Evolutionary conservation across 805 yeast species (phyloP).

Genomic region (Starmerella potacharoeniae): DNA sequence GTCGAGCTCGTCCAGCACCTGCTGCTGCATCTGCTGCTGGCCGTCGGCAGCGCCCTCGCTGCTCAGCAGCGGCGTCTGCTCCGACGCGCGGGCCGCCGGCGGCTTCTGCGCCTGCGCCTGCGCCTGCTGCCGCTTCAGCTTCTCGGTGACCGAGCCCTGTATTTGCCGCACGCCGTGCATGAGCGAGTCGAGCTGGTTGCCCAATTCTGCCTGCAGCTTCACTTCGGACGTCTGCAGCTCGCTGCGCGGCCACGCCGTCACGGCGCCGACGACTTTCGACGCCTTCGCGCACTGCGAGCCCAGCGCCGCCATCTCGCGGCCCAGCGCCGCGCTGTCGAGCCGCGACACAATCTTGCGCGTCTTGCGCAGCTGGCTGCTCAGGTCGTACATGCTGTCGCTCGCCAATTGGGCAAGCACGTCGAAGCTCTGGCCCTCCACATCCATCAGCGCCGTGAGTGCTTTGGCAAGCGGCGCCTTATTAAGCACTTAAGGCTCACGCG

Average conservation of each 20-base stretch:
- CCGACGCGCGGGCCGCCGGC: background rate
- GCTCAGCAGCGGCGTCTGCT: slow-evolving; percentile 1
- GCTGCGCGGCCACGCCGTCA: slow-evolving; percentile 5
- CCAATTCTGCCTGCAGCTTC: slow-evolving; percentile 12
- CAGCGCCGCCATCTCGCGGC: slow-evolving; percentile 9
- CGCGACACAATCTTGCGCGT: slow-evolving; percentile 9
- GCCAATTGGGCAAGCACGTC: slow-evolving; percentile 12
- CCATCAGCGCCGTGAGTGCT: slow-evolving; percentile 5
- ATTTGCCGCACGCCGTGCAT: slow-evolving; percentile 10
- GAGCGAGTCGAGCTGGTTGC: slow-evolving; percentile 10
- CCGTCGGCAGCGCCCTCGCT: background rate
- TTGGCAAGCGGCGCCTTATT: background rate
- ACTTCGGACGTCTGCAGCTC: slow-evolving; percentile 1
- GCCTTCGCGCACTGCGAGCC: slow-evolving; percentile 13
- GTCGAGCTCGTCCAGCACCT: slow-evolving; percentile 33
- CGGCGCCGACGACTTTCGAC: slow-evolving; percentile 1
- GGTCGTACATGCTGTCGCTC: slow-evolving; percentile 19
- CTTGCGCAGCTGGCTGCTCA: slow-evolving; percentile 18
- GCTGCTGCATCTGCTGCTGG: slow-evolving; percentile 18
- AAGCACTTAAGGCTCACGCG: background rate
- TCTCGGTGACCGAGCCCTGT: slow-evolving; percentile 11
- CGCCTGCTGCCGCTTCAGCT: background rate
- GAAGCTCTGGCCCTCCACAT: slow-evolving; percentile 19
- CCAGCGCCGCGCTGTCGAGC: slow-evolving; percentile 5
- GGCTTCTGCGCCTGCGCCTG: slow-evolving; percentile 1